phyloP scores from a whole-genome alignment of 2,329 filamentous ascomycete species.

The Escovopsis sp. region DNA sequence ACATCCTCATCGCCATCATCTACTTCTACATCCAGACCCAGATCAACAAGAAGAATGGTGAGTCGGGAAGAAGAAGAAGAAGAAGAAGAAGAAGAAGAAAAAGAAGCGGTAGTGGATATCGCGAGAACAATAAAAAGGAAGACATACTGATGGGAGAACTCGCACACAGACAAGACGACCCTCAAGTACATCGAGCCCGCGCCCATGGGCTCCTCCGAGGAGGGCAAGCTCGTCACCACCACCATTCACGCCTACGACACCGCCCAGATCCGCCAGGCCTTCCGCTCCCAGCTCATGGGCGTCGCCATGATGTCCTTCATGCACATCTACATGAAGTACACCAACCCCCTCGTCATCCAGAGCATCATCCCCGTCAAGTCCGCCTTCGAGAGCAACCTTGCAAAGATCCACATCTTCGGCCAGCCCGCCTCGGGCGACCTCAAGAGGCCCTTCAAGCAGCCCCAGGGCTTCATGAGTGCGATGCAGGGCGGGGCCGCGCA shows the following conservation, averaged over 20 bases:
- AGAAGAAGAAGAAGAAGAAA: too few relatives aligned
- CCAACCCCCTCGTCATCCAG: conserved; percentile 96
- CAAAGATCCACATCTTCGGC: conserved; percentile 90
- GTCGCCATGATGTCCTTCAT: conserved; percentile 97
- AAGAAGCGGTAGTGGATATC: too few relatives aligned
- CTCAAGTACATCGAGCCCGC: conserved; percentile 98
- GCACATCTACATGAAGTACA: conserved; percentile 99
- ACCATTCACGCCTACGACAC: conserved; percentile 93
- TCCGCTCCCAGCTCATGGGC: conserved; percentile 89
- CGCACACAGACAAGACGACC: conserved; percentile 70
- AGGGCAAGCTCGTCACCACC: conserved; percentile 91
- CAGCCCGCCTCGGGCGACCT: conserved; percentile 78
- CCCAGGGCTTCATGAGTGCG: conserved; percentile 67
- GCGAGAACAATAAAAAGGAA: too few relatives aligned
- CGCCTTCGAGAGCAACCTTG: conserved; percentile 84
- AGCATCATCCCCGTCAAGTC: conserved; percentile 96
- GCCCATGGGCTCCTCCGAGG: conserved; percentile 82
- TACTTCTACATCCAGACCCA: conserved; percentile 73
- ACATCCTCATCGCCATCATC: conserved; percentile 70
- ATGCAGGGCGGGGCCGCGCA: conserved; percentile 61
- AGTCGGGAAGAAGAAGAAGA: neutral
- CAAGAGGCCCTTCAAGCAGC: conserved; percentile 87
- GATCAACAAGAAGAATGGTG: conserved; percentile 97
- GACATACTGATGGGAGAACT: too few relatives aligned
- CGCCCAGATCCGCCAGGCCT: conserved; percentile 66